phyloP scores from a whole-genome alignment of 352 stramenopile genomes.

The Pythium pyrilobum region DNA sequence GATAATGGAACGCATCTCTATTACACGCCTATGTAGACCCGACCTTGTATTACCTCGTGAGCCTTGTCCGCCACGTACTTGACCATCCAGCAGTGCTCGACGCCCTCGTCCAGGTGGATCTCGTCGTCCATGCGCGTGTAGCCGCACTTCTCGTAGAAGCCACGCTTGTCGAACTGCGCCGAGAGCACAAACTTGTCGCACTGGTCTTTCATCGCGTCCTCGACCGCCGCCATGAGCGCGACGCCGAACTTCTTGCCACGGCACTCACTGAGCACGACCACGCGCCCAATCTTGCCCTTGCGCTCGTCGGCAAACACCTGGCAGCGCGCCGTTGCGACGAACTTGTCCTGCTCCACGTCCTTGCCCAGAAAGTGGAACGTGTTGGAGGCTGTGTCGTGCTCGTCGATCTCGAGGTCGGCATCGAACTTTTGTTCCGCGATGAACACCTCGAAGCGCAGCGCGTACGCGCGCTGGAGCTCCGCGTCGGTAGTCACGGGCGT shows the following conservation, averaged over 20 bases:
- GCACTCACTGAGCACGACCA: constrained; percentile 47
- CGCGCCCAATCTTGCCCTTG: constrained; percentile 53
- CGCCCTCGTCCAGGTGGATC: constrained; percentile 50
- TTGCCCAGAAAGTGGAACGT: constrained; percentile 51
- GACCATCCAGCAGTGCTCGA: constrained; percentile 37
- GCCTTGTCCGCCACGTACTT: no score
- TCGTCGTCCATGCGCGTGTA: constrained; percentile 47
- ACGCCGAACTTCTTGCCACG: constrained; percentile 48
- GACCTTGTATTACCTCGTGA: no score
- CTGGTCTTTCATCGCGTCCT: constrained; percentile 22
- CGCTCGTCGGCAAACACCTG: constrained; percentile 23
- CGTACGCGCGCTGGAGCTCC: constrained; percentile 33
- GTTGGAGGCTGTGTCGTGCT: constrained; percentile 30
- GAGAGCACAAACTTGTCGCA: constrained; percentile 41
- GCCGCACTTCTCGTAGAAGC: constrained; percentile 68
- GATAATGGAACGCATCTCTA: no score
- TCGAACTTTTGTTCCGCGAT: constrained; percentile 54
- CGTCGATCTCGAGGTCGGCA: constrained; percentile 34
- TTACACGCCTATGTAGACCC: no score
- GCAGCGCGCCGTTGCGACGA: constrained; percentile 40
- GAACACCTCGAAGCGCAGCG: constrained; percentile 45
- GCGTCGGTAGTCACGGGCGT: constrained; percentile 31
- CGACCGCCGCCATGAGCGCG: constrained; percentile 35
- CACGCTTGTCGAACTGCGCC: constrained; percentile 41
- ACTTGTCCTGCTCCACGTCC: constrained; percentile 44